Evolutionary conservation across 129 eudicot species (phyloP), one percentile per base, ranked within the genome.

Genomic region (Helianthus tuberosus): DNA sequence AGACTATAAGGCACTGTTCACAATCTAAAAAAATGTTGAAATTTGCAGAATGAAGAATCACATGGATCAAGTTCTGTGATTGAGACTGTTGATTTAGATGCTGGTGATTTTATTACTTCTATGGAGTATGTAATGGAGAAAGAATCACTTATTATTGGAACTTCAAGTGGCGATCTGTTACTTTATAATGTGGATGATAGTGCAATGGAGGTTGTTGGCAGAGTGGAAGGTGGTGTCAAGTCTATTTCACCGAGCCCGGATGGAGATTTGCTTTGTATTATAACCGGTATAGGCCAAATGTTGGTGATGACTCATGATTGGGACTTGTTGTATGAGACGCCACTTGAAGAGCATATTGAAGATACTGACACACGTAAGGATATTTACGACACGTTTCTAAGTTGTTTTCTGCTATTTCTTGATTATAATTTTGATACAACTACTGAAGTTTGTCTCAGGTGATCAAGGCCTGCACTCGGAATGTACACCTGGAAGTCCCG

Each of bases 111-210:
- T 54, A 80, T 94, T 54, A 88, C 96, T 25, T 90, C 93, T 38
- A 61, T 94, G 86, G 96, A 94, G 66, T 94, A 88, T 86, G 83
- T 94, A 61, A 90, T 94, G 98, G 98, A 94, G 86, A 94, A 90
- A 78, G 98, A 94, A 76, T 80, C 98, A 53, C 88, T 94, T 75
- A 52, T 94, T 3, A 77, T 91, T 66, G 98, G 98, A 50, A 94
- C 98, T 50, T 90, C 86, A 7, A 74, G 73, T 61, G 98, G 98
- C 53, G 88, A 81, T 63, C 74, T 94, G 16, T 86, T 94, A 46
- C 89, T 90, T 2, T 81, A 88, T 74, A 83, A 73, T 49, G 88
- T 88, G 72, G 97, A 90, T 36, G 86, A 82, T 74, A 81, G 82
- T 46, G 48, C 71, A 49, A 84, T 89, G 41, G 98, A 94, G 73